Conservation (phyloP, 2,329 filamentous ascomycete species). For the Pestalotiopsis sp. region DNA sequence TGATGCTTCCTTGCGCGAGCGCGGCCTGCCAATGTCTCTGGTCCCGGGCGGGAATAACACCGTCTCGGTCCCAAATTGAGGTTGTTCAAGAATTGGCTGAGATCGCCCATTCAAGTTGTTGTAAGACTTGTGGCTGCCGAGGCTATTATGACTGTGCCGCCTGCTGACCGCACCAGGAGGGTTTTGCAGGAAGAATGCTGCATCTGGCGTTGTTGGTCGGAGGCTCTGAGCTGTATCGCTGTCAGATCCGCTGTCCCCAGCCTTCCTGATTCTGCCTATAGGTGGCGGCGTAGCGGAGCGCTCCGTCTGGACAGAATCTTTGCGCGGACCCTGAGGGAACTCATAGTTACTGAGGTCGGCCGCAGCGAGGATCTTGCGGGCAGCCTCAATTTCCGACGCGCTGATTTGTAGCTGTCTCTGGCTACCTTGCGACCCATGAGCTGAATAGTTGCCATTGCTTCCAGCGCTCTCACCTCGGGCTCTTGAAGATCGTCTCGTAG, state of each 20-base stretch:
- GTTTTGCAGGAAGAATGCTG: background rate
- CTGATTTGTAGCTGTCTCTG: background rate
- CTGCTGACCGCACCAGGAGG: background rate
- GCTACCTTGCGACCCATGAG: background rate
- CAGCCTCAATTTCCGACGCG: constrained; percentile 6
- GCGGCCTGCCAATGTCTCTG: background rate
- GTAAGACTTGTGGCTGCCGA: background rate
- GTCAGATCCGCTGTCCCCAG: background rate
- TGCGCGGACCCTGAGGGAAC: constrained; percentile 11
- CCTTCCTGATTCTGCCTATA: background rate
- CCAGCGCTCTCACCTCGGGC: background rate
- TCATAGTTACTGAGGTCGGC: background rate
- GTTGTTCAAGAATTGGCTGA: background rate
- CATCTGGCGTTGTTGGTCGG: background rate
- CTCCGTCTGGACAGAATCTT: constrained; percentile 14
- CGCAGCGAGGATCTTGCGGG: background rate
- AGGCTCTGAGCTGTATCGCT: constrained; percentile 15
- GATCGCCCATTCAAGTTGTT: background rate
- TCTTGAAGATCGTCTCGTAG: background rate
- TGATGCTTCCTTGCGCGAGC: background rate
- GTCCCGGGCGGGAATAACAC: background rate
- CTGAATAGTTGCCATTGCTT: background rate
- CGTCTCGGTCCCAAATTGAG: background rate
- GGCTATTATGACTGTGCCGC: background rate
- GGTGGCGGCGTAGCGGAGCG: constrained; percentile 10